These are phyloP conservation scores for Skeletonema menzelii DNA, from an alignment of 108 stramenopile genomes.

Conservation along the genomic window DNA sequence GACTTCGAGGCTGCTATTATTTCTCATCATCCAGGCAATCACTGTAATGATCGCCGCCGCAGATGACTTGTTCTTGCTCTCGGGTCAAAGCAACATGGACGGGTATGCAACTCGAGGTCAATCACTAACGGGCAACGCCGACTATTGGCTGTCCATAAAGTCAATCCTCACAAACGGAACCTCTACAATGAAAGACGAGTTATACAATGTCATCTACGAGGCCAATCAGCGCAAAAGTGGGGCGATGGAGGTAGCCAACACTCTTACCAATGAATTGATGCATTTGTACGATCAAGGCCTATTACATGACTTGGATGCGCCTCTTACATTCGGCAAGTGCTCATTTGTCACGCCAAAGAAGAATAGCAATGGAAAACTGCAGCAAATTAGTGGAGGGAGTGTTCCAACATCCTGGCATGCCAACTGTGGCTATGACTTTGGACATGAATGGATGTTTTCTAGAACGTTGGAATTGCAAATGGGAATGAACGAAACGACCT, in stretches of 20 bases:
- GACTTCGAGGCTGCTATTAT: background rate
- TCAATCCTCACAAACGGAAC: background rate
- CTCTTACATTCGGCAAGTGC: slow-evolving; percentile 7
- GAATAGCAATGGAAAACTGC: background rate
- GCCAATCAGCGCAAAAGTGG: background rate
- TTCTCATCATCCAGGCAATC: too few species aligned
- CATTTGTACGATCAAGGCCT: background rate
- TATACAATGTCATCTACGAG: slow-evolving; percentile 8
- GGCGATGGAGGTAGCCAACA: background rate
- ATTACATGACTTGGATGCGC: slow-evolving; percentile 7
- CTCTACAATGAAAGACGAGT: background rate
- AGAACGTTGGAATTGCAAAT: slow-evolving; percentile 8
- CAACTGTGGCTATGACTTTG: slow-evolving; percentile 6
- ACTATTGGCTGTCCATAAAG: slow-evolving; percentile 2
- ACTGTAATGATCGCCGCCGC: background rate
- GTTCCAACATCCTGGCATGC: slow-evolving; percentile 1
- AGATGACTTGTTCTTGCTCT: slow-evolving; percentile 13
- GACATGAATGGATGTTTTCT: slow-evolving; percentile 3
- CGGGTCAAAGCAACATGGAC: slow-evolving; percentile 9
- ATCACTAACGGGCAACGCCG: slow-evolving; percentile 1
- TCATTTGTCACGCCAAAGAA: slow-evolving; percentile 1
- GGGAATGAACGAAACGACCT: background rate
- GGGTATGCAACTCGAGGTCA: background rate
- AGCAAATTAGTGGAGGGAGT: background rate
- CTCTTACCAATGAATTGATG: slow-evolving; percentile 5